These are phyloP conservation scores for Abelmoschus esculentus DNA, from an alignment of 345 rosid genomes.

Conservation along the genomic window DNA sequence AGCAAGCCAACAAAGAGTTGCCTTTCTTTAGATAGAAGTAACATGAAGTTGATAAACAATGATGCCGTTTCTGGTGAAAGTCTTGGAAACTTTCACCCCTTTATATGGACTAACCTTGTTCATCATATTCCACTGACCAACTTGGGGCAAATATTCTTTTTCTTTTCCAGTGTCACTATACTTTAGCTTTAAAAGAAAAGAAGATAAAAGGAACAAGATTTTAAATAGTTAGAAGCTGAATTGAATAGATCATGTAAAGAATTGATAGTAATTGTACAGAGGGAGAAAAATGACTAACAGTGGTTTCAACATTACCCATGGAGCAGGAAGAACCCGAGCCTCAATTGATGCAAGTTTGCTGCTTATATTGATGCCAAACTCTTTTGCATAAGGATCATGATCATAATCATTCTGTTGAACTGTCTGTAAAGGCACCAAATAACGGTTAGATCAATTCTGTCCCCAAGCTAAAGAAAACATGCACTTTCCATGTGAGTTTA, in stretches of 20 bases:
- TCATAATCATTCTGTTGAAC: conserved; percentile 22
- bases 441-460: background rate
- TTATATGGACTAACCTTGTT: conserved; percentile 26
- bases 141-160: conserved; percentile 30
- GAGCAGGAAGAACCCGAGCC: conserved; percentile 41
- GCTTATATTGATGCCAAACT: conserved; percentile 33
- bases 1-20: background rate
- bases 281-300: background rate
- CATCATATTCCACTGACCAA: conserved; percentile 47
- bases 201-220: background rate
- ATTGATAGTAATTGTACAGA: background rate
- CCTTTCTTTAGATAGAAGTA: background rate
- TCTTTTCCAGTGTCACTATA: conserved; percentile 35
- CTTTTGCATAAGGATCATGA: conserved; percentile 28
- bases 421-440: conserved; percentile 17
- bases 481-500: background rate
- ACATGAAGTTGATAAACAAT: background rate
- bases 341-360: conserved; percentile 27
- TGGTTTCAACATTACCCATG: conserved; percentile 25
- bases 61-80: background rate
- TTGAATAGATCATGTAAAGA: background rate
- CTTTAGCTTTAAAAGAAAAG: conserved; percentile 22
- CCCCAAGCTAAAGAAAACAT: background rate
- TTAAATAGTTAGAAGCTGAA: background rate
- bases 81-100: background rate